A percentile compares a stretch with the other conserved stretches of the same genome.
phyloP scores from a whole-genome alignment of 352 stramenopile genomes.

The Phytophthora aleatoria region DNA sequence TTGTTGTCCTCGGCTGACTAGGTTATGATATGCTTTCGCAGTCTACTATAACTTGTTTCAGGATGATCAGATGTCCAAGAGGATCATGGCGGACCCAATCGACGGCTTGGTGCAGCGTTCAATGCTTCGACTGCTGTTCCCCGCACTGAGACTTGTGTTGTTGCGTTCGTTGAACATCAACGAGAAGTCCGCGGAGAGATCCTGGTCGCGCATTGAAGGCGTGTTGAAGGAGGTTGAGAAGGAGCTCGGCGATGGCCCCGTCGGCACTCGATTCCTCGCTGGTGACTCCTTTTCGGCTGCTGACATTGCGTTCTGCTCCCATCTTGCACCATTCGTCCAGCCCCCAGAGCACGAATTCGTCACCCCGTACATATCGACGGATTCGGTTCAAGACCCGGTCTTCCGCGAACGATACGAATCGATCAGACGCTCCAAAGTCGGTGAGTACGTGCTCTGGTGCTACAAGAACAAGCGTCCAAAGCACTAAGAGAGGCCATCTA shows the following conservation, averaged over 20 bases:
- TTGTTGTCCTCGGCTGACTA: neutral
- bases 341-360: slow-evolving; percentile 50
- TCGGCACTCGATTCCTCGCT: slow-evolving; percentile 46
- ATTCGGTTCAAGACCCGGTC: slow-evolving; percentile 20
- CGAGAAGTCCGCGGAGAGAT: slow-evolving; percentile 27
- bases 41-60: slow-evolving; percentile 46
- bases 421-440: slow-evolving; percentile 44
- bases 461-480: slow-evolving; percentile 56
- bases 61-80: slow-evolving; percentile 15
- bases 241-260: slow-evolving; percentile 39
- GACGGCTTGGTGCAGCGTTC: neutral
- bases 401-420: slow-evolving; percentile 39
- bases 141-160: slow-evolving; percentile 37
- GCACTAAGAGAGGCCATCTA: neutral
- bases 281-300: slow-evolving; percentile 49
- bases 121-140: slow-evolving; percentile 31
- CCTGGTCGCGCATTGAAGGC: slow-evolving; percentile 38
- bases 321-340: slow-evolving; percentile 46
- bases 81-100: slow-evolving; percentile 29
- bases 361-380: slow-evolving; percentile 31
- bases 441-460: slow-evolving; percentile 55
- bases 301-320: slow-evolving; percentile 60
- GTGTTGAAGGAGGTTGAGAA: slow-evolving; percentile 29
- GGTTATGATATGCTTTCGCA: slow-evolving; percentile 2
- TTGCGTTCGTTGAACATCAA: slow-evolving; percentile 41